phyloP scores from a whole-genome alignment of 2,329 filamentous ascomycete species.

The Thelonectria discophora region DNA sequence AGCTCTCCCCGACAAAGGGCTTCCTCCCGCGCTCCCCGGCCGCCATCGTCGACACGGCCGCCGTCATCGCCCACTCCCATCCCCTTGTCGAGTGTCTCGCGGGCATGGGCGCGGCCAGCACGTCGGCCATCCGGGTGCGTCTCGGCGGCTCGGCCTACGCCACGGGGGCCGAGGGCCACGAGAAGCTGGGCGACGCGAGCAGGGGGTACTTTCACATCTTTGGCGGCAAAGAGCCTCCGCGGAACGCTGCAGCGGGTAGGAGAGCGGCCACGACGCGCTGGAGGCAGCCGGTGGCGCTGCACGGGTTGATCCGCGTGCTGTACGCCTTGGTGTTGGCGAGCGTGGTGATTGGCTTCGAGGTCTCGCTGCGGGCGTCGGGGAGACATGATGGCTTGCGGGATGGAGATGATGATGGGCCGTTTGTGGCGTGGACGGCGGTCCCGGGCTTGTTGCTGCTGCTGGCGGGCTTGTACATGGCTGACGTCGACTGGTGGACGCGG shows the following conservation, averaged over 20 bases:
- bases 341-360: slow-evolving; percentile 48
- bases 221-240: slow-evolving; percentile 36
- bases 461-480: slow-evolving; percentile 44
- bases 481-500: slow-evolving; percentile 46
- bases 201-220: slow-evolving; percentile 41
- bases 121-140: slow-evolving; percentile 38
- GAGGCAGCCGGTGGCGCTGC: slow-evolving; percentile 45
- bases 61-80: slow-evolving; percentile 49
- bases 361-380: slow-evolving; percentile 45
- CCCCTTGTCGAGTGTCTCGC: slow-evolving; percentile 47
- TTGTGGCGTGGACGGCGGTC: slow-evolving; percentile 49
- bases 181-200: slow-evolving; percentile 40
- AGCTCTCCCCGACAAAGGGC: slow-evolving; percentile 41
- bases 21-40: slow-evolving; percentile 49
- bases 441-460: slow-evolving; percentile 44
- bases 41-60: slow-evolving; percentile 47
- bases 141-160: slow-evolving; percentile 44
- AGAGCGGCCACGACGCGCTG: slow-evolving; percentile 40
- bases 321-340: slow-evolving; percentile 41
- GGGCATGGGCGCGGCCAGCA: slow-evolving; percentile 47
- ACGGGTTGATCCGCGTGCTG: slow-evolving; percentile 41
- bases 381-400: slow-evolving; percentile 43
- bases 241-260: slow-evolving; percentile 15
- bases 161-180: slow-evolving; percentile 49
- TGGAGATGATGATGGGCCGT: slow-evolving; percentile 39